Conservation (phyloP, 108 stramenopile genomes). For the Nannochloropsis oceanica region DNA sequence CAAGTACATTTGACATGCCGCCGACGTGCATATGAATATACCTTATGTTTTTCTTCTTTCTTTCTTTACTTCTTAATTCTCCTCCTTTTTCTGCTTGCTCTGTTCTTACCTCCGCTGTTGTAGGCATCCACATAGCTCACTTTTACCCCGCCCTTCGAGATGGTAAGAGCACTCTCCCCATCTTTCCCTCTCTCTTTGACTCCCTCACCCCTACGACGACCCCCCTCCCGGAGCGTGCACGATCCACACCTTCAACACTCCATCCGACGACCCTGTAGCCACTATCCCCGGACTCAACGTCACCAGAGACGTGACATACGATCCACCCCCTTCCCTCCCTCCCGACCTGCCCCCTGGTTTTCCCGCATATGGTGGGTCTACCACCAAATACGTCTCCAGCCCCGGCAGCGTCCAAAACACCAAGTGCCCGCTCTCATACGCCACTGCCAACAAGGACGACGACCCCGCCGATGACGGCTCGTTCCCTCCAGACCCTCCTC, state of each 20-base stretch:
- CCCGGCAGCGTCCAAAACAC: not conserved
- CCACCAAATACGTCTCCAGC: not conserved
- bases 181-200: no score
- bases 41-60: no score
- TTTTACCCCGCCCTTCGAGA: no score
- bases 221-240: not conserved
- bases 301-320: not conserved
- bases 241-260: not conserved
- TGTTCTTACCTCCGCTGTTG: no score
- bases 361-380: not conserved
- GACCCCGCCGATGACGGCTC: not conserved
- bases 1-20: no score
- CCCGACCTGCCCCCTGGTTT: not conserved
- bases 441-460: not conserved
- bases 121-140: no score
- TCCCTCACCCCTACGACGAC: no score
- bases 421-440: not conserved
- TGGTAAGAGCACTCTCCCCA: no score
- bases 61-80: no score
- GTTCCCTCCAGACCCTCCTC: not conserved
- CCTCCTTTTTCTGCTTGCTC: no score
- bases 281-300: not conserved
- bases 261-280: not conserved
- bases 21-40: no score
- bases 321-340: not conserved